A percentile compares a stretch with the other conserved stretches of the same genome.
Evolutionary conservation across 2,329 filamentous ascomycete genomes (phyloP).

Genomic region (Albophoma yamanashiensis): DNA sequence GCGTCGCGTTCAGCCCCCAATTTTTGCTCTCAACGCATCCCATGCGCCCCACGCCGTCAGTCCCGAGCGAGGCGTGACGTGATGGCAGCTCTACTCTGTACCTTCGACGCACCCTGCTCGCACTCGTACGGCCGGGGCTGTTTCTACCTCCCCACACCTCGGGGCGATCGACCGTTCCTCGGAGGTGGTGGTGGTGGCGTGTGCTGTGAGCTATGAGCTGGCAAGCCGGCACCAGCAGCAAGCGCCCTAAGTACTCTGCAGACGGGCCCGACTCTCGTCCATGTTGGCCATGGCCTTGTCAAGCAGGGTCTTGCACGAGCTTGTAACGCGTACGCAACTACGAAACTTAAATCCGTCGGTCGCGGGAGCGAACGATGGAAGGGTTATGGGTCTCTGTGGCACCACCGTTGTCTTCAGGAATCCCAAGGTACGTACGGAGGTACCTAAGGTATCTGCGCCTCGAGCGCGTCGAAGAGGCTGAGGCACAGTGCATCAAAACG

Average conservation of each 20-base stretch:
- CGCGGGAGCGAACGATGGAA: background rate
- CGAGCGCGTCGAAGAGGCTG: too few relatives aligned
- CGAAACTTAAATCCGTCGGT: background rate
- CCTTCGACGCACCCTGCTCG: background rate
- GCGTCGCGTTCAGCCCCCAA: background rate
- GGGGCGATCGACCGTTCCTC: constrained; percentile 4
- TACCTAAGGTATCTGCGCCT: too few relatives aligned
- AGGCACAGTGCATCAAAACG: background rate
- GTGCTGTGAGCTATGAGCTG: constrained; percentile 5
- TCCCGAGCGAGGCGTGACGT: background rate
- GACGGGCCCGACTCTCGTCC: background rate
- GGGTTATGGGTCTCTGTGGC: background rate
- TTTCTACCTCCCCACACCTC: constrained; percentile 1
- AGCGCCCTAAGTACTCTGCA: background rate
- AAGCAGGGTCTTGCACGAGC: background rate
- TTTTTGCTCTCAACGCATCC: background rate
- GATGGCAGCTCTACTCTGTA: background rate
- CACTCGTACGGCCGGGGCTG: background rate
- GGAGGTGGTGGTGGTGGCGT: constrained; percentile 6
- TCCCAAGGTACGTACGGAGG: background rate
- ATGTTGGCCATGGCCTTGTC: background rate
- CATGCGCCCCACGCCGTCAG: background rate
- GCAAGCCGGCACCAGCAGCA: background rate
- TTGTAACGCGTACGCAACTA: background rate
- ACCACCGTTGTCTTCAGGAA: background rate